phyloP scores from a whole-genome alignment of 1,284 basidiomycete species.

The Papiliotrema laurentii region DNA sequence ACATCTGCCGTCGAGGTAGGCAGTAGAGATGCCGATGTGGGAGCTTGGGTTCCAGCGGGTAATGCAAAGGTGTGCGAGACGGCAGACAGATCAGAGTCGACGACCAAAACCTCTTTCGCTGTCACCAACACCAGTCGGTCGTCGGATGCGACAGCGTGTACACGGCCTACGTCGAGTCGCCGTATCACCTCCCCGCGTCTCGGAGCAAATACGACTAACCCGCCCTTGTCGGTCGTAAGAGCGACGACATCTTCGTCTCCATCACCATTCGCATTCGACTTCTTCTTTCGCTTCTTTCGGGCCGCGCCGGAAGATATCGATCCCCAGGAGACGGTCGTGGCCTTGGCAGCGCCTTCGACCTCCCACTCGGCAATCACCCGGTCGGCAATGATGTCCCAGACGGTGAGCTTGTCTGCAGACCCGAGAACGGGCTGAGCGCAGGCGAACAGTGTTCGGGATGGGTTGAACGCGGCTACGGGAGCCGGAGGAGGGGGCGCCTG shows the following conservation, averaged over 20 bases:
- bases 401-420: constrained; percentile 43
- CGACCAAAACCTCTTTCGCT: constrained; percentile 27
- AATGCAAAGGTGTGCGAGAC: constrained; percentile 30
- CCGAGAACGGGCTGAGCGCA: constrained; percentile 42
- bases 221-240: constrained; percentile 31
- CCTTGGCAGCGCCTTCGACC: constrained; percentile 40
- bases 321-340: constrained; percentile 35
- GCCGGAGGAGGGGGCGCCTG: constrained; percentile 41
- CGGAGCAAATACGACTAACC: constrained; percentile 30
- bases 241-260: constrained; percentile 38
- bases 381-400: constrained; percentile 44
- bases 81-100: constrained; percentile 25
- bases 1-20: constrained; percentile 30
- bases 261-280: constrained; percentile 16
- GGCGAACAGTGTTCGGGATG: constrained; percentile 40
- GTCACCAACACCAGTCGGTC: constrained; percentile 33
- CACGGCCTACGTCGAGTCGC: constrained; percentile 23
- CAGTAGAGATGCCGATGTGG: constrained; percentile 32
- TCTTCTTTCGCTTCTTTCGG: constrained; percentile 33
- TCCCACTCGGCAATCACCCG: constrained; percentile 46
- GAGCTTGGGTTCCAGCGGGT: constrained; percentile 21
- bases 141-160: constrained; percentile 33
- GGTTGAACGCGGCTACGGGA: constrained; percentile 42
- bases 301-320: constrained; percentile 13
- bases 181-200: constrained; percentile 27